These are phyloP conservation scores for Phaffomyces antillensis DNA, from an alignment of 805 yeast species.

Conservation along the genomic window DNA sequence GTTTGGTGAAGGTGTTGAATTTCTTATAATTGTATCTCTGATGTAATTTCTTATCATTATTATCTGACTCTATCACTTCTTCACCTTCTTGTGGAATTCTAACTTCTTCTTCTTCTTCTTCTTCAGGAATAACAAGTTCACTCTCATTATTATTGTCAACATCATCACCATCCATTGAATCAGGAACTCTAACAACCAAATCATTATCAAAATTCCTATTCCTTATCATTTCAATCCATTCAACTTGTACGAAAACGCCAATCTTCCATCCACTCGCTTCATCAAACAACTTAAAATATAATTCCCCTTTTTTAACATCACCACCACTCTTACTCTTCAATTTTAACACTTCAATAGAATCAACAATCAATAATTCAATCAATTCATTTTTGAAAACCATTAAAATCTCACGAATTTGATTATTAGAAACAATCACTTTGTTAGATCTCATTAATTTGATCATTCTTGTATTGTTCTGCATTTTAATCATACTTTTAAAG, in stretches of 20 bases:
- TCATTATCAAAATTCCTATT: conserved; percentile 1
- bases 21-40: conserved; percentile 16
- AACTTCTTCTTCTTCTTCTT: conserved; percentile 10
- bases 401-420: conserved; percentile 13
- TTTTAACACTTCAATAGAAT: conserved; percentile 9
- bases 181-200: conserved; percentile 13
- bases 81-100: conserved; percentile 17
- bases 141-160: conserved; percentile 4
- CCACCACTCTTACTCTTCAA: background rate
- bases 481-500: conserved; percentile 2
- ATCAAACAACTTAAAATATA: conserved; percentile 1
- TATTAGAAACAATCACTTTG: conserved; percentile 15
- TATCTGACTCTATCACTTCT: background rate
- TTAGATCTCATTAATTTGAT: conserved; percentile 1
- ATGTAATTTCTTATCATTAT: conserved; percentile 12
- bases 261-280: conserved; percentile 10
- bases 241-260: conserved; percentile 5
- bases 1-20: conserved; percentile 6
- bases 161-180: background rate
- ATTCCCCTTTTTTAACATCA: background rate
- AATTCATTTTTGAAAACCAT: conserved; percentile 11
- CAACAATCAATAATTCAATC: conserved; percentile 8
- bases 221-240: conserved; percentile 6
- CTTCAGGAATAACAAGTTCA: conserved; percentile 13
- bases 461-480: conserved; percentile 6